phyloP scores from a whole-genome alignment of 1,139 yeast species.

The Lodderomyces orthopsilosis region DNA sequence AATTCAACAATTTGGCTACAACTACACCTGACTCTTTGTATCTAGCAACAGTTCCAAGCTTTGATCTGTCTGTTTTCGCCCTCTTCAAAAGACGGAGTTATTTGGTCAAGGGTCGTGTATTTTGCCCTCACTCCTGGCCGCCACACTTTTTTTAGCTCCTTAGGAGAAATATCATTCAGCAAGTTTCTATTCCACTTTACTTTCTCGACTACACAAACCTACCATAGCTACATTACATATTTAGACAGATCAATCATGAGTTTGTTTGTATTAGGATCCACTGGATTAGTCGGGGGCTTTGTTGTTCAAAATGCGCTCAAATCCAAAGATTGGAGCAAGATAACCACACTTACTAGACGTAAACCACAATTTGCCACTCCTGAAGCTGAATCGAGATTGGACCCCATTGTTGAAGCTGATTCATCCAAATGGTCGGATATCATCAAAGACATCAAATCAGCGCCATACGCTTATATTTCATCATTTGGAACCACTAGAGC shows the following conservation, averaged over 20 bases:
- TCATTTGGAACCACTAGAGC: constrained; percentile 76
- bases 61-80: no score
- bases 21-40: no score
- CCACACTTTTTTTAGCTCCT: no score
- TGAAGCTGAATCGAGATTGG: constrained; percentile 9
- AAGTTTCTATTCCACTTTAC: no score
- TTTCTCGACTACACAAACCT: not conserved
- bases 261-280: constrained; percentile 48
- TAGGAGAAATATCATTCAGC: no score
- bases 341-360: constrained; percentile 49
- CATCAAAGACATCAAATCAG: constrained; percentile 15
- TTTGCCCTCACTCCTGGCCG: no score
- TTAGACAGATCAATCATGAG: not conserved
- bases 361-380: constrained; percentile 16
- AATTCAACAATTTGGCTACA: no score
- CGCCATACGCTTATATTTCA: constrained; percentile 43
- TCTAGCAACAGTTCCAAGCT: no score
- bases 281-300: constrained; percentile 58
- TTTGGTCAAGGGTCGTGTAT: no score
- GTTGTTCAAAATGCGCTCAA: constrained; percentile 38
- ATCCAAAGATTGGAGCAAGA: constrained; percentile 27
- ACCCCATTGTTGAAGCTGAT: constrained; percentile 21
- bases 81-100: no score
- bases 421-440: constrained; percentile 39
- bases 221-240: no score